Conservation (phyloP, 2,329 filamentous ascomycete species). For the Whalleya microplaca region DNA sequence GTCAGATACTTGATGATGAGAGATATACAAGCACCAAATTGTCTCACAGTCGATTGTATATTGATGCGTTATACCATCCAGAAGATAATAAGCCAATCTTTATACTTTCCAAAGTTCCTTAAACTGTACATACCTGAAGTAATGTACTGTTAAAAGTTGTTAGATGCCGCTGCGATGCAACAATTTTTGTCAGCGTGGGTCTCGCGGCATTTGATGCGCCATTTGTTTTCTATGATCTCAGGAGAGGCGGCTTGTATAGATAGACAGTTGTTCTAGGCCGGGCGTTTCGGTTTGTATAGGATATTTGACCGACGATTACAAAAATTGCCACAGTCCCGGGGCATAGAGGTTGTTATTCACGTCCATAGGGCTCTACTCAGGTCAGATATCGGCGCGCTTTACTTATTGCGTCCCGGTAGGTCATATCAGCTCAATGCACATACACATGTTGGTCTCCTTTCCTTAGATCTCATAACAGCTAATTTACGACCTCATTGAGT, state of each 20-base stretch:
- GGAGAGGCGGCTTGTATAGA: conserved; percentile 15
- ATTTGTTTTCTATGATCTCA: conserved; percentile 15
- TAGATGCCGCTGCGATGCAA: conserved; percentile 6
- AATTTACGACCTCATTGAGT: too few species aligned
- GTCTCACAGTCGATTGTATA: conserved; percentile 9
- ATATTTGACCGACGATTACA: conserved; percentile 19
- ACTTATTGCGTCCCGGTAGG: too few species aligned
- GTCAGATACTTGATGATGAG: conserved; percentile 7
- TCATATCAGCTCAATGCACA: too few species aligned
- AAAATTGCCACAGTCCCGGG: too few species aligned
- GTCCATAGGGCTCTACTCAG: too few species aligned
- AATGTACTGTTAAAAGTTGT: too few species aligned
- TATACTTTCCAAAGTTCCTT: background rate
- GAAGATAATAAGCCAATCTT: background rate
- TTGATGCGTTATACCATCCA: conserved; percentile 15
- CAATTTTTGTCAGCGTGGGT: conserved; percentile 9
- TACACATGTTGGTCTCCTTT: too few species aligned
- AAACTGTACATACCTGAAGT: background rate
- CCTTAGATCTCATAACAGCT: too few species aligned
- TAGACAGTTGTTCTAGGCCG: conserved; percentile 2
- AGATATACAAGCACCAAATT: conserved; percentile 8
- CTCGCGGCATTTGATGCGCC: conserved; percentile 15
- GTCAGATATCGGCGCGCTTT: too few species aligned
- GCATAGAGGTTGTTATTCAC: too few species aligned
- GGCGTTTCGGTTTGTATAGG: conserved; percentile 13